Percentiles rank a stretch among this genome's conserved stretches.
phyloP scores from a whole-genome alignment of 352 stramenopile species.

The Phytophthora cryptogea region DNA sequence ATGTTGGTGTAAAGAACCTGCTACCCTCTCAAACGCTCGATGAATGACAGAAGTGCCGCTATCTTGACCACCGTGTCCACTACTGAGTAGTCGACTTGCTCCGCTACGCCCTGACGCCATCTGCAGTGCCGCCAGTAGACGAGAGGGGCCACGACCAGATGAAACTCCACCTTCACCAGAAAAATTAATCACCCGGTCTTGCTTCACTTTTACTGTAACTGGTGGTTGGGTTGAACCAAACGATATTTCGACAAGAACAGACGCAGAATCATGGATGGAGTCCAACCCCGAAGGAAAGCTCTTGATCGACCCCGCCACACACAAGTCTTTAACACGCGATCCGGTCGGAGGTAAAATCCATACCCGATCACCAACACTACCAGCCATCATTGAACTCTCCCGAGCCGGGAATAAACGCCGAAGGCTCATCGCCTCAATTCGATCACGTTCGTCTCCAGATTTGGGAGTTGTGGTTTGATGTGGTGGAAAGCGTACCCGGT shows the following conservation, averaged over 20 bases:
- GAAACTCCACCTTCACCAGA: slow-evolving; percentile 23
- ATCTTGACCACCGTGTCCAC: slow-evolving; percentile 18
- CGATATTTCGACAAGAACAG: slow-evolving; percentile 56
- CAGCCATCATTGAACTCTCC: slow-evolving; percentile 55
- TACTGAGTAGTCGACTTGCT: slow-evolving; percentile 30
- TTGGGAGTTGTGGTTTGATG: slow-evolving; percentile 9
- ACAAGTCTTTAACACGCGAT: slow-evolving; percentile 43
- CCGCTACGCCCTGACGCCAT: slow-evolving; percentile 36
- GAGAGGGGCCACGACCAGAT: slow-evolving; percentile 42
- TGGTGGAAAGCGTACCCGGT: slow-evolving; percentile 60
- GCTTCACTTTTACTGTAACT: slow-evolving; percentile 56
- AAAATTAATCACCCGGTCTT: slow-evolving; percentile 69
- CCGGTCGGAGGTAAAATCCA: slow-evolving; percentile 54
- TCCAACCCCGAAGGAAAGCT: slow-evolving; percentile 61
- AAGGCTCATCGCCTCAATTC: slow-evolving; percentile 77
- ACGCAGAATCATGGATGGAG: slow-evolving; percentile 46
- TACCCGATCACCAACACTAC: slow-evolving; percentile 65
- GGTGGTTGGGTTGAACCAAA: slow-evolving; percentile 45
- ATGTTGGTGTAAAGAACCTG: slow-evolving; percentile 40
- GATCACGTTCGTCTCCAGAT: slow-evolving; percentile 23
- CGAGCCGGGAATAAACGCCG: slow-evolving; percentile 65
- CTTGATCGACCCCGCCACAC: slow-evolving; percentile 63
- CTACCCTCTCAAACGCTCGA: slow-evolving; percentile 49
- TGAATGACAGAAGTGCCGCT: slow-evolving; percentile 35
- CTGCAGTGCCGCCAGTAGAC: slow-evolving; percentile 65